These are phyloP conservation scores for Pseudomassariella vexata DNA, from an alignment of 2,329 filamentous ascomycete genomes.

Conservation along the genomic window DNA sequence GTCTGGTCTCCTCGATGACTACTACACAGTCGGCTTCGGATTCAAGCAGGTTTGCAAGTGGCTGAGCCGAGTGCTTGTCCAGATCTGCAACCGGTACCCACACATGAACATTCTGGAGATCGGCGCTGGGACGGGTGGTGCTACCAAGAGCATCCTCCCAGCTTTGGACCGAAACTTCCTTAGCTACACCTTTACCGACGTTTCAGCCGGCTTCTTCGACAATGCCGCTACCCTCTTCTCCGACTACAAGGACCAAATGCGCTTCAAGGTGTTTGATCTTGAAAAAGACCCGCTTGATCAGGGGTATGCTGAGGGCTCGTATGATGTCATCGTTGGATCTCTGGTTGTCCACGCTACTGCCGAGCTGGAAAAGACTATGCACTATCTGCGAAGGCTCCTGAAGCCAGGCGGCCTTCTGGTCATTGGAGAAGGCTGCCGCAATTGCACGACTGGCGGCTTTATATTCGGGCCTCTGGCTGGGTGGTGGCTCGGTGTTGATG, in stretches of 20 bases:
- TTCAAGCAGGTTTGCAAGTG: not conserved
- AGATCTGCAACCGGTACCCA: constrained; percentile 8
- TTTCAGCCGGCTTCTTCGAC: constrained; percentile 1
- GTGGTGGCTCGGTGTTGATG: constrained; percentile 18
- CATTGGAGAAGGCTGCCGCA: constrained; percentile 8
- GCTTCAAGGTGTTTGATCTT: constrained; percentile 11
- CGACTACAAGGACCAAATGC: not conserved
- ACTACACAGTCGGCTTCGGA: constrained; percentile 7
- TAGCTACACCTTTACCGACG: constrained; percentile 3
- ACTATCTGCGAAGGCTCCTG: constrained; percentile 14
- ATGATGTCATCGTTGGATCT: constrained; percentile 10
- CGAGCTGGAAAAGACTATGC: constrained; percentile 11
- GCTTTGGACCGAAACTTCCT: constrained; percentile 7
- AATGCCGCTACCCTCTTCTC: constrained; percentile 6
- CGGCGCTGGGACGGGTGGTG: constrained; percentile 17
- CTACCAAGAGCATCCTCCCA: constrained; percentile 8
- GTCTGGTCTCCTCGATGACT: not conserved
- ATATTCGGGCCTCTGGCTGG: constrained; percentile 8
- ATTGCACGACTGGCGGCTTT: constrained; percentile 1
- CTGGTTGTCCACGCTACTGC: constrained; percentile 13
- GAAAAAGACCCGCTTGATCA: constrained; percentile 5
- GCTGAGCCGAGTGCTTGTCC: constrained; percentile 3
- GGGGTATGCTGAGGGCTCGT: constrained; percentile 7
- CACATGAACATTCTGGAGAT: constrained; percentile 12
- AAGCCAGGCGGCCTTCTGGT: constrained; percentile 15